Conservation (phyloP, 352 stramenopile species). For the Globisporangium middletonii region DNA sequence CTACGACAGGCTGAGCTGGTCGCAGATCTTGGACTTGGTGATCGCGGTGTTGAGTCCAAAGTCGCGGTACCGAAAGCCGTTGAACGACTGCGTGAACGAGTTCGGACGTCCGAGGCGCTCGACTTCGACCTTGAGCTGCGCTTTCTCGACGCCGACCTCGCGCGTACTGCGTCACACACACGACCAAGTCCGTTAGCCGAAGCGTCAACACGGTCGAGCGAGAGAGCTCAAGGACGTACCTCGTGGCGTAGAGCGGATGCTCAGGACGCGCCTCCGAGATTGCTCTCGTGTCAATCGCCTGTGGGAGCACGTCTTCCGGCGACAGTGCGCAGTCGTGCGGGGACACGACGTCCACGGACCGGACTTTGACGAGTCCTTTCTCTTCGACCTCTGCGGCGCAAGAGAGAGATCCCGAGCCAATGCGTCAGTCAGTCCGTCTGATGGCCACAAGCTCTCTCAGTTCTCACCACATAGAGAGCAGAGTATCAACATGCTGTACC, state of each 20-base stretch:
- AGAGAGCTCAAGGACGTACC: slow-evolving; percentile 16
- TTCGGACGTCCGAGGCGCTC: slow-evolving; percentile 60
- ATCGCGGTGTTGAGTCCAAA: slow-evolving; percentile 77
- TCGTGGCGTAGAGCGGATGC: slow-evolving; percentile 73
- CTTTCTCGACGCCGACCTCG: slow-evolving; percentile 70
- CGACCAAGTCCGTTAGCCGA: not conserved
- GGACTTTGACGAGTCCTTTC: slow-evolving; percentile 45
- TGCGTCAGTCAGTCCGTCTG: not conserved
- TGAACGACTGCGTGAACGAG: slow-evolving; percentile 81
- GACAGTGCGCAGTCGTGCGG: slow-evolving; percentile 46
- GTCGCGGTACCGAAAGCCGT: slow-evolving; percentile 80
- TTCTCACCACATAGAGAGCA: not conserved
- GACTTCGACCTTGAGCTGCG: slow-evolving; percentile 62
- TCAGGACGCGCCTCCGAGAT: slow-evolving; percentile 57
- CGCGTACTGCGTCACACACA: slow-evolving; percentile 25
- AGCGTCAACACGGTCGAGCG: not conserved
- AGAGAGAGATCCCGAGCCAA: not conserved
- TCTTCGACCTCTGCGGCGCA: slow-evolving; percentile 40
- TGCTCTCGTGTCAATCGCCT: slow-evolving; percentile 40
- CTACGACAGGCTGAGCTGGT: slow-evolving; percentile 47
- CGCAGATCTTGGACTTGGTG: slow-evolving; percentile 75
- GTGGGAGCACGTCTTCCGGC: slow-evolving; percentile 45
- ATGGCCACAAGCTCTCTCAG: not conserved
- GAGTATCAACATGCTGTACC: slow-evolving; percentile 16
- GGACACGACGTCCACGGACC: slow-evolving; percentile 43